Base-by-base conservation (phyloP, 2,329 filamentous ascomycete species). In the Fusarium palustre region DNA sequence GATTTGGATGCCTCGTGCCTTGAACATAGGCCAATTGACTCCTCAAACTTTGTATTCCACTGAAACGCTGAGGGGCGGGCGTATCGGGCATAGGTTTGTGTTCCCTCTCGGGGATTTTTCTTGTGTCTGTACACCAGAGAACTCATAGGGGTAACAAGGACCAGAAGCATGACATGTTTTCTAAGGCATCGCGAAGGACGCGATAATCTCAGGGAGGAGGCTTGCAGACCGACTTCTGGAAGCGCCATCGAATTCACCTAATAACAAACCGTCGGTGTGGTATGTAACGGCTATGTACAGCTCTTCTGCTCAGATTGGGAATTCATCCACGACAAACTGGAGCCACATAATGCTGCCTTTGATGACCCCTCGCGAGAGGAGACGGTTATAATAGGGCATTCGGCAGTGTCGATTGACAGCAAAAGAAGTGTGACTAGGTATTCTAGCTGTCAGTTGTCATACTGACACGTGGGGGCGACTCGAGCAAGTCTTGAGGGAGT, bases 91-190 rank as follows among this genome's bases (percentile, higher is more conserved):
- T 68, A 58, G 68, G 41, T 64, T 76, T 77, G 76, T 81, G 76
- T 78, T 72, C 76, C 76, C 60, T 28, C 70, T 78, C 77, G 76
- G 77, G 75, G 73, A 77, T 74, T 79, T 78, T 78, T 73, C 64
- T 70, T 78, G 77, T 78, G 74, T 73, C 79, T 81, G 81, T 81
- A 79, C 79, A 61, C 76, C 72, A 68, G 71, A 71, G 74, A 71
- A 76, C 76, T 78, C 76, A 76, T 77, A 76, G 79, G 77, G 76
- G 76, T 76, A 74, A 79, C 78, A 64, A 69, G 53, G 63, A 50
- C 54, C 46, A 59, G 64, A 68, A 62, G 65, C 64, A 59, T 75
- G 71, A 72, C 73, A 74, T 69, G 66, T 53, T 60, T 55, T 52
- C 52, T 64, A 52, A 47, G 52, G 38, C 39, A 54, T 53, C 45